phyloP scores from a whole-genome alignment of 1,284 basidiomycete genomes.

The Sanghuangporus baumii region DNA sequence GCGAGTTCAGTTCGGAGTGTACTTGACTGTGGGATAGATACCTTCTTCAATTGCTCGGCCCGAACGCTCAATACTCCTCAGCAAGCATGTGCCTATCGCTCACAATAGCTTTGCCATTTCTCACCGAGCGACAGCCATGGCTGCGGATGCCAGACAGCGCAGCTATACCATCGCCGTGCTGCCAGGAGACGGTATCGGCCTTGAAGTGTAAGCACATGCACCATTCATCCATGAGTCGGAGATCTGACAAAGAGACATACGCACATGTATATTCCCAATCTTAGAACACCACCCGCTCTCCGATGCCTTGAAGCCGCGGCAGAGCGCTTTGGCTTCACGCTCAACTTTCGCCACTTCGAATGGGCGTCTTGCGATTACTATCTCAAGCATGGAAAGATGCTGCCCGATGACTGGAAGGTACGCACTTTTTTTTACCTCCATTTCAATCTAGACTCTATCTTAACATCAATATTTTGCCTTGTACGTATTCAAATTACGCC shows the following conservation, averaged over 20 bases:
- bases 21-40: not conserved
- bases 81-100: not conserved
- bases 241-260: too few species aligned
- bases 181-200: conserved; percentile 53
- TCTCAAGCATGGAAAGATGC: conserved; percentile 29
- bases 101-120: not conserved
- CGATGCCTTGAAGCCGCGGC: conserved; percentile 31
- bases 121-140: conserved; percentile 7
- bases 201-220: conserved; percentile 31
- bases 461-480: too few species aligned
- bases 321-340: conserved; percentile 25
- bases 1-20: not conserved
- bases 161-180: conserved; percentile 47
- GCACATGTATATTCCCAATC: too few species aligned
- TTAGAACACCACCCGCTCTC: conserved; percentile 34
- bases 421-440: too few species aligned
- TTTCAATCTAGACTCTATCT: too few species aligned
- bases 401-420: conserved; percentile 32
- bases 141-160: not conserved
- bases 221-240: too few species aligned
- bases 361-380: conserved; percentile 31
- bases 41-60: not conserved
- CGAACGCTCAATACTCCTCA: not conserved
- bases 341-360: conserved; percentile 34
- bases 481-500: too few species aligned